A percentile compares a stretch with the other conserved stretches of the same genome.
Conservation (phyloP, 2,329 filamentous ascomycete genomes). For the Phialemoniopsis sp. region DNA sequence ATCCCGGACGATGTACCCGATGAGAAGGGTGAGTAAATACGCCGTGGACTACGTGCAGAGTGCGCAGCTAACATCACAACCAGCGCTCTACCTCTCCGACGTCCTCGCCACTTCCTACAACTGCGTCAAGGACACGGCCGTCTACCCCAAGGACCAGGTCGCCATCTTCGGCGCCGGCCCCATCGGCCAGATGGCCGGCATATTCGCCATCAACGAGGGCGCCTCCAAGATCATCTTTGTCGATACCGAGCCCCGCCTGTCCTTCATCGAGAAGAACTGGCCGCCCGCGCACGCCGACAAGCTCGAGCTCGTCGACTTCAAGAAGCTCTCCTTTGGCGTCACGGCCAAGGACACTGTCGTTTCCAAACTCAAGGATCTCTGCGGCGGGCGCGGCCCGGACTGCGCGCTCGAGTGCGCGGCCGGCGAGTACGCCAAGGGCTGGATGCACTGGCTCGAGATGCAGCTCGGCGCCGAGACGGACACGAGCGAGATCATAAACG, state of each 20-base stretch:
- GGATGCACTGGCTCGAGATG: constrained; percentile 55
- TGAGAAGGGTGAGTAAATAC: constrained; percentile 58
- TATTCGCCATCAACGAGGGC: constrained; percentile 72
- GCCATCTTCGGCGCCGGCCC: constrained; percentile 85
- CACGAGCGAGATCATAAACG: constrained; percentile 75
- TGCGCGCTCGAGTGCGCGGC: constrained; percentile 65
- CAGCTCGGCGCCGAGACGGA: constrained; percentile 72
- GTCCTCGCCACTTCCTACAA: constrained; percentile 79
- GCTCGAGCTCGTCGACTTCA: constrained; percentile 67
- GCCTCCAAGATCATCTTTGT: constrained; percentile 75
- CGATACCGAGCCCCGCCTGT: constrained; percentile 67
- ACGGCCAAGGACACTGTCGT: constrained; percentile 60
- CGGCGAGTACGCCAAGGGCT: constrained; percentile 58
- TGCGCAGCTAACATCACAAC: background rate
- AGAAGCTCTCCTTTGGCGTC: constrained; percentile 52
- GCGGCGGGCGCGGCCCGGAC: constrained; percentile 69
- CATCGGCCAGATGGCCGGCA: constrained; percentile 78
- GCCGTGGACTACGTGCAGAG: constrained; percentile 5
- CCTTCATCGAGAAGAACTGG: constrained; percentile 62
- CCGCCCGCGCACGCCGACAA: constrained; percentile 42
- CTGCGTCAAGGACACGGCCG: constrained; percentile 75
- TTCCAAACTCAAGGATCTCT: constrained; percentile 68
- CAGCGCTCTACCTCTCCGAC: constrained; percentile 70
- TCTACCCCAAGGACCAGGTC: constrained; percentile 73
- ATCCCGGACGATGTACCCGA: constrained; percentile 78